Conservation (phyloP, 176 grass and related monocot species). For the Zoysia japonica region DNA sequence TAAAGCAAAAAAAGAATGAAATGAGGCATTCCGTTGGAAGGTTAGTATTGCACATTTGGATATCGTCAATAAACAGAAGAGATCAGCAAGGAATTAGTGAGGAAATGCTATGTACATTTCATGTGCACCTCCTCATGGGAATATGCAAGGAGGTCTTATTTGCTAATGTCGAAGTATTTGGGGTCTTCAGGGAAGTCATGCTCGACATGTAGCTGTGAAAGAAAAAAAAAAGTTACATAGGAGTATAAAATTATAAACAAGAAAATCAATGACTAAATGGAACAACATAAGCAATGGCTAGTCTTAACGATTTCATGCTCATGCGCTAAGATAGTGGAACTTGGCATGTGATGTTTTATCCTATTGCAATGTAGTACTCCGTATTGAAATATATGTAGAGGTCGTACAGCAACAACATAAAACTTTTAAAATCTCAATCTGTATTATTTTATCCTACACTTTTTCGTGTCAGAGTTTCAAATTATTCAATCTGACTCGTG, state of each 20-base stretch:
- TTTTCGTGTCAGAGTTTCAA: not conserved
- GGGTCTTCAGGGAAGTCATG: constrained; percentile 91
- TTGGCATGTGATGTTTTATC: not conserved
- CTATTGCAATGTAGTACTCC: not conserved
- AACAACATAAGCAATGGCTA: not conserved
- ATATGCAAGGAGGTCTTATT: constrained; percentile 49
- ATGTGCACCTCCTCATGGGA: constrained; percentile 8
- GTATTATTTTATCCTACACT: constrained; percentile 15
- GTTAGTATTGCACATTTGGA: constrained; percentile 59
- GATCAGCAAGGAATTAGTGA: constrained; percentile 39
- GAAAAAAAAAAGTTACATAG: not conserved
- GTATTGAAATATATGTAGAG: not conserved
- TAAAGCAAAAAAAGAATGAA: constrained; percentile 12
- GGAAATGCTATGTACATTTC: constrained; percentile 62
- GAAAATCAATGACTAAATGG: not conserved
- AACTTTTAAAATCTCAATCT: not conserved
- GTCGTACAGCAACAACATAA: constrained; percentile 24
- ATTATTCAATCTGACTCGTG: not conserved
- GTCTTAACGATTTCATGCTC: not conserved
- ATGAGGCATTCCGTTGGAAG: constrained; percentile 48
- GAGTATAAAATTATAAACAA: not conserved
- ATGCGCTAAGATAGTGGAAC: constrained; percentile 11
- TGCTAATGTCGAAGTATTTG: constrained; percentile 96
- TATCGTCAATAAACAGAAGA: constrained; percentile 38
- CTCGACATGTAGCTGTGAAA: constrained; percentile 67